Evolutionary conservation across 23 red algal genomes (phyloP).

Genomic region (Gracilariopsis chorda): DNA sequence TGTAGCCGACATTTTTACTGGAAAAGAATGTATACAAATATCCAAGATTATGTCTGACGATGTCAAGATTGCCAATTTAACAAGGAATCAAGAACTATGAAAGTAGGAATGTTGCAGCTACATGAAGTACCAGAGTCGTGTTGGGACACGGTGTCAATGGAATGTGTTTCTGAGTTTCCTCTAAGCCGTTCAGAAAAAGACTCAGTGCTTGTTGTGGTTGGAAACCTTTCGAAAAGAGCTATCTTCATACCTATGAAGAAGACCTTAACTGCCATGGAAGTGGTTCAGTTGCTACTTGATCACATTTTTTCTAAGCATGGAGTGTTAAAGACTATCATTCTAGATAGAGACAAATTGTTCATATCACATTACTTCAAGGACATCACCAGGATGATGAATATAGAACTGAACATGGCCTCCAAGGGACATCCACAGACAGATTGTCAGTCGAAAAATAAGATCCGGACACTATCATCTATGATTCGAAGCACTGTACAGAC

Average conservation of each 20-base stretch:
- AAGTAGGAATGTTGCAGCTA: not conserved
- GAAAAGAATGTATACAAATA: slow-evolving; percentile 13
- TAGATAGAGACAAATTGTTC: slow-evolving; percentile 19
- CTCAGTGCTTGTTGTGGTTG: slow-evolving; percentile 35
- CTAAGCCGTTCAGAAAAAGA: not conserved
- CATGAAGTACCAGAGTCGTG: slow-evolving; percentile 9
- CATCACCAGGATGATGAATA: not conserved
- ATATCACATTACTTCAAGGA: slow-evolving; percentile 31
- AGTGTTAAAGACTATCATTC: not conserved
- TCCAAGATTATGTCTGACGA: not conserved
- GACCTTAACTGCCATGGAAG: not conserved
- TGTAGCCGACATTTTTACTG: slow-evolving; percentile 10
- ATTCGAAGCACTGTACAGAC: slow-evolving; percentile 9
- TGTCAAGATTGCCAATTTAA: not conserved
- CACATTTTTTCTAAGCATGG: not conserved
- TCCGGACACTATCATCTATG: slow-evolving; percentile 1
- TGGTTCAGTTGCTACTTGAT: not conserved
- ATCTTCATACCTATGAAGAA: slow-evolving; percentile 26
- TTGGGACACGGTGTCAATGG: slow-evolving; percentile 21
- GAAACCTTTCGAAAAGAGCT: slow-evolving; percentile 27
- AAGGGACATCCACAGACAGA: slow-evolving; percentile 34
- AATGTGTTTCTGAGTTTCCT: slow-evolving; percentile 21
- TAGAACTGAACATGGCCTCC: slow-evolving; percentile 17
- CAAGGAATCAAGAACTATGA: not conserved
- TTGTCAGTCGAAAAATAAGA: slow-evolving; percentile 16